Evolutionary conservation across 2,329 filamentous ascomycete species (phyloP), one percentile per base, ranked within the genome.

Genomic region (Pseudovirgaria hyperparasitica): DNA sequence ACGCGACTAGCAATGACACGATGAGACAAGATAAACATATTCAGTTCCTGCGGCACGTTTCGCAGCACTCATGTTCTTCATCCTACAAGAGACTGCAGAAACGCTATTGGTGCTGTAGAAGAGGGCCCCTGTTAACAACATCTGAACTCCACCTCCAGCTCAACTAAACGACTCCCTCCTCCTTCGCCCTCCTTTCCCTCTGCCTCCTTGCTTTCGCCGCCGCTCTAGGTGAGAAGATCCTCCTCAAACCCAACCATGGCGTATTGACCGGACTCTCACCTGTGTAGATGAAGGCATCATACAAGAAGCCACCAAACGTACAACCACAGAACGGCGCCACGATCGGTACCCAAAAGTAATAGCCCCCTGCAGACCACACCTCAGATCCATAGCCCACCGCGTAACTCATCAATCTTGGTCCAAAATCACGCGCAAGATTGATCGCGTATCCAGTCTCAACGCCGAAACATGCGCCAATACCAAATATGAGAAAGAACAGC

Each of bases 381-480:
- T 75, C 65, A 25, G 48, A 50, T 1, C 74, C 74, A 43, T 84
- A 82, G 2, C 78, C 78, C 28, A 82, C 40, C 43, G 74, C 67
- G 43, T 72, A 78, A 1, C 70, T 68, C 35, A 78, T 68, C 22
- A 82, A 49, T 8, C 77, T 60, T 7, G 76, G 76, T 1, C 75
- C 74, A 43, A 82, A 78, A 37, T 84, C 78, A 50, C 78, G 65
- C 19, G 76, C 77, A 22, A 80, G 51, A 42, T 82, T 82, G 37
- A 82, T 80, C 2, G 76, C 77, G 51, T 79, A 84, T 19, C 78
- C 76, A 1, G 77, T 84, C 48, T 82, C 70, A 74, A 74, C 82
- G 5, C 78, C 78, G 41, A 80, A 82, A 44, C 73, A 77, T 17
- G 73, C 72, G 11, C 76, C 76, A 13, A 82, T 71, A 6, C 76